phyloP scores from a whole-genome alignment of 495 filamentous ascomycete species.

The Aspergillus sclerotioniger region DNA sequence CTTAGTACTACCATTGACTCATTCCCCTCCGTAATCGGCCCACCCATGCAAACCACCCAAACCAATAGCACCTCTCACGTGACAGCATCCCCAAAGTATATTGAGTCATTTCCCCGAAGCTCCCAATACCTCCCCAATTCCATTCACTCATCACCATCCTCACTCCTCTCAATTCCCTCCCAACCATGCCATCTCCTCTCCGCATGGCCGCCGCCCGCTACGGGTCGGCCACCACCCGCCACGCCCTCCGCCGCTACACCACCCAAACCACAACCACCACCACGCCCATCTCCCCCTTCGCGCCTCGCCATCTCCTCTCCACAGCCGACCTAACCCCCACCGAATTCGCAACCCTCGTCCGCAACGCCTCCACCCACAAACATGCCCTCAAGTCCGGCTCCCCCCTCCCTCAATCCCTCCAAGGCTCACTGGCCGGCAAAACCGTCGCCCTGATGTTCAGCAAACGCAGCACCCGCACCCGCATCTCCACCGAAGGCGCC shows the following conservation, averaged over 20 bases:
- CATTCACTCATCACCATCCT: no score
- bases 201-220: conserved; percentile 52
- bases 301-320: conserved; percentile 82
- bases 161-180: not conserved
- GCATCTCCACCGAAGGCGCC: conserved; percentile 88
- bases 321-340: conserved; percentile 77
- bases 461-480: conserved; percentile 89
- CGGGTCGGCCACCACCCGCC: conserved; percentile 18
- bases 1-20: no score
- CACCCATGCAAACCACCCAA: no score
- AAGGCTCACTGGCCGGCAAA: conserved; percentile 62
- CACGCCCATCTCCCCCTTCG: conserved; percentile 43
- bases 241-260: conserved; percentile 37
- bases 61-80: no score
- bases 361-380: conserved; percentile 76
- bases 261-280: conserved; percentile 28
- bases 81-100: no score
- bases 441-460: conserved; percentile 94
- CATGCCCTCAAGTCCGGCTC: conserved; percentile 69
- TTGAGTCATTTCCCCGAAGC: no score
- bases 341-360: conserved; percentile 78
- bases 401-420: conserved; percentile 51
- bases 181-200: conserved; percentile 36
- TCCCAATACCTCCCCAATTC: no score
- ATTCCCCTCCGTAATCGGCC: no score